Base-by-base conservation (phyloP, 1,284 basidiomycete genomes). In the Cutaneotrichosporon sp. region DNA sequence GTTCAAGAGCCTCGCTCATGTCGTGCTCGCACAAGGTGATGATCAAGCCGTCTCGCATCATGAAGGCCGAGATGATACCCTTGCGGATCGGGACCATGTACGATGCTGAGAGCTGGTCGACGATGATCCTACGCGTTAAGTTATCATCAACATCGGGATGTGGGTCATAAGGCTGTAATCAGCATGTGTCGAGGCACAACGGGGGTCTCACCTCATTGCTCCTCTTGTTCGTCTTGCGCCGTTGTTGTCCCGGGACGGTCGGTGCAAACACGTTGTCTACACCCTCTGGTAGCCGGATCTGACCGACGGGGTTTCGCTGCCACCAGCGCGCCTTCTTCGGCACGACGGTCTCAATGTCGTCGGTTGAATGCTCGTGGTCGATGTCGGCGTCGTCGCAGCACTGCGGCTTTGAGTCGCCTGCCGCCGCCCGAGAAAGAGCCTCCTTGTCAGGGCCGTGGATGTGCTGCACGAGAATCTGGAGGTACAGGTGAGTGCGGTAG, bases 61-160 rank as follows among this genome's bases (percentile, higher is more conserved):
- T 70, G 57, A 75, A 75, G 7, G 66, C 56, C 46, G 66, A 68
- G 32, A 73, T 55, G 24, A 75, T 69, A 27, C 62, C 67, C 17
- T 68, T 60, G 16, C 72, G 61, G 19, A 75, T 64, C 0, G 74
- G 72, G 1, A 75, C 66, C 72, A 75, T 75, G 52, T 72, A 74
- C 46, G 70, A 66, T 19, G 71, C 71, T 10, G 64, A 64, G n/a
- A 75, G 59, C 44, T 71, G 64, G 57, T 74, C 72, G 8, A 75
- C 65, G 1, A 68, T 70, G 22, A 70, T 49, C 4, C 70, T 61
- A 60, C 73, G 73, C 3, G 69, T 65, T 39, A 58, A 53, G 47
- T 65, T 66, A 38, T 63, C 58, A 16, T 47, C 49, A 9, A 35
- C 7, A 24, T 46, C 46, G 25, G 34, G 17, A 12, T 35, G 25